Conservation (phyloP, 441 rosid genomes). For the Dalechampia spathulata region DNA sequence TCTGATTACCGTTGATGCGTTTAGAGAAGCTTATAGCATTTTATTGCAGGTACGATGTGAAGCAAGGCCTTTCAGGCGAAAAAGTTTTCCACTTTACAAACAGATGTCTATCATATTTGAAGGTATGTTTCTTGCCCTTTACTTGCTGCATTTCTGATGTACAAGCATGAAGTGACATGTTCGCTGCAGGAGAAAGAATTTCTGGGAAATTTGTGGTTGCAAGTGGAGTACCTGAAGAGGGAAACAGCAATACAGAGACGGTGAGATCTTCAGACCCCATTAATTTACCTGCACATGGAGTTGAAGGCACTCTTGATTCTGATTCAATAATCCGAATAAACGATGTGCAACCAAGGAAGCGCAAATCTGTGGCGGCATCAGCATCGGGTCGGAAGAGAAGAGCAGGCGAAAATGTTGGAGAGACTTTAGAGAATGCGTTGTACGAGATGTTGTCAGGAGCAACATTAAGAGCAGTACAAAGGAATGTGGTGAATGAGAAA, state of each 20-base stretch:
- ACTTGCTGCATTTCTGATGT: background rate
- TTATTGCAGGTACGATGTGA: conserved; percentile 24
- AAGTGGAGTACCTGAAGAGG: conserved; percentile 24
- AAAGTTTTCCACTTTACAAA: conserved; percentile 30
- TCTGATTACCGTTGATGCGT: background rate
- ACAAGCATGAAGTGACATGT: background rate
- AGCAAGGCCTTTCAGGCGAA: conserved; percentile 33
- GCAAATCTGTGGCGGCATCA: conserved; percentile 11
- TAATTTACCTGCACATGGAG: conserved; percentile 20
- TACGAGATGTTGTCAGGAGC: conserved; percentile 27
- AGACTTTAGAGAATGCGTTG: conserved; percentile 21
- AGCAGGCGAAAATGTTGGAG: conserved; percentile 16
- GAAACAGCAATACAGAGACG: conserved; percentile 32
- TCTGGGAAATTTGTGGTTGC: conserved; percentile 14
- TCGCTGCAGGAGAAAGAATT: conserved; percentile 25
- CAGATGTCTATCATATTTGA: conserved; percentile 31
- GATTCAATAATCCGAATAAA: conserved; percentile 26
- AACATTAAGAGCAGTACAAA: conserved; percentile 15
- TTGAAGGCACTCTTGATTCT: conserved; percentile 31
- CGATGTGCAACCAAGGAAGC: conserved; percentile 17
- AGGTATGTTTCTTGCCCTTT: conserved; percentile 15
- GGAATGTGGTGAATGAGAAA: conserved; percentile 17
- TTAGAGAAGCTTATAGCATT: background rate
- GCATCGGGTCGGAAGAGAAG: conserved; percentile 18
- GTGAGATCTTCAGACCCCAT: conserved; percentile 26